These are phyloP conservation scores for Coemansia sp. DNA, from an alignment of 192 early-diverging fungal species.

Conservation along the genomic window DNA sequence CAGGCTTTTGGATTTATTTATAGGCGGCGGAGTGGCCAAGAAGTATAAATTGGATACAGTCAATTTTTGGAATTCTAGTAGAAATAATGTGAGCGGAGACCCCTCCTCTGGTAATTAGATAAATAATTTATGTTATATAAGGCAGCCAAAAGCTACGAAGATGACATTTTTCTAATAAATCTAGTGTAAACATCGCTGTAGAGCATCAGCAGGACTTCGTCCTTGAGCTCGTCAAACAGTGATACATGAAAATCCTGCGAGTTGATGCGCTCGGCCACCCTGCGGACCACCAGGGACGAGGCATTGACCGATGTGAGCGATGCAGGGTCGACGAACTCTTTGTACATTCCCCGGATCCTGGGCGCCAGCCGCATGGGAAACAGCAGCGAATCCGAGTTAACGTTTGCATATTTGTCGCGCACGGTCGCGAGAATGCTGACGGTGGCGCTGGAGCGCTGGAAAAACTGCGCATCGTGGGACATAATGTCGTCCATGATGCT, in stretches of 20 bases:
- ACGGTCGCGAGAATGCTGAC: conserved; percentile 21
- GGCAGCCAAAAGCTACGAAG: neutral
- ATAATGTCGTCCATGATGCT: conserved; percentile 1
- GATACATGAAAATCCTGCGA: conserved; percentile 12
- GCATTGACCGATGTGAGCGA: conserved; percentile 41
- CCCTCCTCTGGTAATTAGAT: too few relatives aligned
- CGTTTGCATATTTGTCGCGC: neutral
- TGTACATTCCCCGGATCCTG: conserved; percentile 6
- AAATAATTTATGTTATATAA: neutral
- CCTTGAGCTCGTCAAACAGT: conserved; percentile 40
- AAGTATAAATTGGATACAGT: too few relatives aligned
- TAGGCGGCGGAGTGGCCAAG: too few relatives aligned
- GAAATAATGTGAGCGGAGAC: too few relatives aligned
- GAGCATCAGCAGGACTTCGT: conserved; percentile 52
- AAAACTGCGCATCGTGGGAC: neutral
- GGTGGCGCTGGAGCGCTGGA: conserved; percentile 11
- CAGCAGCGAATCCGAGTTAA: neutral
- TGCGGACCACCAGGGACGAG: conserved; percentile 16
- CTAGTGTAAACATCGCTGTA: conserved; percentile 49
- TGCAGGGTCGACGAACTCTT: conserved; percentile 30
- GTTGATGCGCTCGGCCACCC: conserved; percentile 19
- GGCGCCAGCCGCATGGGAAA: neutral
- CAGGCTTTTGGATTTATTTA: too few relatives aligned
- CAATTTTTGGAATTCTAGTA: too few relatives aligned
- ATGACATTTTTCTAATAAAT: conserved; percentile 21